Evolutionary conservation across 1,284 basidiomycete species (phyloP).

Genomic region (Agroathelia rolfsii): DNA sequence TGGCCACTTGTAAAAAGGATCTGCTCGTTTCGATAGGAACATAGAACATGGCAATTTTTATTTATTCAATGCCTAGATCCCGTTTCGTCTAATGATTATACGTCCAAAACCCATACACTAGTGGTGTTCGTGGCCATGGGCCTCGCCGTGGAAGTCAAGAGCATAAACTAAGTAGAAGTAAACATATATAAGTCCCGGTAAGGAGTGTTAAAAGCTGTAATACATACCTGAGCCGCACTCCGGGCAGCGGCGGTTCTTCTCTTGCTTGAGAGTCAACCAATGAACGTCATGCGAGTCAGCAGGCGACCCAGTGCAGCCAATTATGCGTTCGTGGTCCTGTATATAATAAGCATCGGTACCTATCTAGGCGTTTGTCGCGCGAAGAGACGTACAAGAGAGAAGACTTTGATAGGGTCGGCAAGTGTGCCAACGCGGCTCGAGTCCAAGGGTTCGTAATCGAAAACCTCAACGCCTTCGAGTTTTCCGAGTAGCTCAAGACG

Average conservation of each 20-base stretch:
- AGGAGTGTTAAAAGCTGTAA: constrained; percentile 2
- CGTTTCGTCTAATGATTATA: too few relatives aligned
- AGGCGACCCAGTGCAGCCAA: constrained; percentile 89
- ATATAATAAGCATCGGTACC: constrained; percentile 4
- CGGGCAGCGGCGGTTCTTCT: constrained; percentile 70
- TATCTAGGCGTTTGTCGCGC: constrained; percentile 7
- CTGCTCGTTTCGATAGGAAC: too few relatives aligned
- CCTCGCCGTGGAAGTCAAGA: constrained; percentile 49
- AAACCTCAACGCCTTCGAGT: constrained; percentile 83
- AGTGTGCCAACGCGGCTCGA: constrained; percentile 84
- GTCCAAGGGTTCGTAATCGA: constrained; percentile 84
- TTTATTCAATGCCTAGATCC: too few relatives aligned
- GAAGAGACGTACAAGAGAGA: constrained; percentile 65
- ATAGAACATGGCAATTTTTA: too few relatives aligned
- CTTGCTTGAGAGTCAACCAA: constrained; percentile 68
- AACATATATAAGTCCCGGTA: constrained; percentile 9
- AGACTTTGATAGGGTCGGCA: constrained; percentile 80
- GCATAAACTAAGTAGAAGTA: constrained; percentile 34
- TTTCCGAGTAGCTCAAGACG: constrained; percentile 89
- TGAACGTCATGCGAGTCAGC: constrained; percentile 87
- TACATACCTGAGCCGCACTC: constrained; percentile 83
- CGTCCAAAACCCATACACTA: too few relatives aligned
- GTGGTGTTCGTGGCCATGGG: constrained; percentile 32
- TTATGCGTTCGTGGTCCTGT: constrained; percentile 70
- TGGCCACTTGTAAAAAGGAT: too few relatives aligned